Percentiles rank a stretch among this genome's conserved stretches.
Conservation (phyloP, 2,329 filamentous ascomycete species). For the Penicillium vulpinum region DNA sequence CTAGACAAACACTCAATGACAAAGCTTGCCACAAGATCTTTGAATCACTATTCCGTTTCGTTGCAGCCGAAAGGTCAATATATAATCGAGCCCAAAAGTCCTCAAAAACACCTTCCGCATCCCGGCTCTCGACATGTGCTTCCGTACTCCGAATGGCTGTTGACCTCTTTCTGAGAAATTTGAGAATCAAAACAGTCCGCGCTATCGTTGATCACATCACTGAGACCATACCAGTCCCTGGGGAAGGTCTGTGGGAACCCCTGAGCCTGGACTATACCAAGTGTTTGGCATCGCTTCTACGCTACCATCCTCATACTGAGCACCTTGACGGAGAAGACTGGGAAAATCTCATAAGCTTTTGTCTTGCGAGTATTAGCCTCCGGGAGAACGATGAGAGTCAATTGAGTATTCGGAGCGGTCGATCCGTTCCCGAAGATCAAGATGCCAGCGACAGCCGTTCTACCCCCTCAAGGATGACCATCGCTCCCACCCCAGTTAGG, state of each 20-base stretch:
- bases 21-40: conserved; percentile 79
- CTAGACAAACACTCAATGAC: conserved; percentile 60
- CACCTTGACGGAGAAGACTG: conserved; percentile 70
- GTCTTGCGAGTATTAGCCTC: conserved; percentile 58
- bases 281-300: conserved; percentile 68
- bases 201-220: conserved; percentile 79
- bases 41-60: conserved; percentile 73
- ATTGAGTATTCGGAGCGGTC: conserved; percentile 32
- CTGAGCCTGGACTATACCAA: conserved; percentile 78
- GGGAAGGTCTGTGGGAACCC: conserved; percentile 66
- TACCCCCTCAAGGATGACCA: conserved; percentile 33
- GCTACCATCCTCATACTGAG: conserved; percentile 75
- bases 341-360: conserved; percentile 70
- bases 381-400: conserved; percentile 30
- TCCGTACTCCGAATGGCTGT: conserved; percentile 71
- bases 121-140: conserved; percentile 67
- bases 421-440: conserved; percentile 29
- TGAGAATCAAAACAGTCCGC: conserved; percentile 76
- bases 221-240: conserved; percentile 65
- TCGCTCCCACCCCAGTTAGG: conserved; percentile 28
- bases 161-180: conserved; percentile 64
- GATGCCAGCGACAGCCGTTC: conserved; percentile 29
- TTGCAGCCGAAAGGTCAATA: conserved; percentile 67
- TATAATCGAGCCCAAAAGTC: conserved; percentile 59
- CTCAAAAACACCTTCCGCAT: conserved; percentile 51